These are phyloP conservation scores for Wickerhamomyces sp. DNA, from an alignment of 1,139 yeast genomes.

Conservation along the genomic window DNA sequence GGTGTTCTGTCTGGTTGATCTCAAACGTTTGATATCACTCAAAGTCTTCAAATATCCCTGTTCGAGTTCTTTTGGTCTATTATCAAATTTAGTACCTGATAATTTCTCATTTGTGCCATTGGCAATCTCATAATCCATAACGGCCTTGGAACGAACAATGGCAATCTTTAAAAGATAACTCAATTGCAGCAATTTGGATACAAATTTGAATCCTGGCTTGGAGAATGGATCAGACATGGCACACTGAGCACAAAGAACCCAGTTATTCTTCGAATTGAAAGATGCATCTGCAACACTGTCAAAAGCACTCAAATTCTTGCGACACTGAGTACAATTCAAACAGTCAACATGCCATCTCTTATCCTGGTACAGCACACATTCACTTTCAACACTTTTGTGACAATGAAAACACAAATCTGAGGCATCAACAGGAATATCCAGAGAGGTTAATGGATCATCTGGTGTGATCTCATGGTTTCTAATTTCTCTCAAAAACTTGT, in stretches of 20 bases:
- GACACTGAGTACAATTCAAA: slow-evolving; percentile 56
- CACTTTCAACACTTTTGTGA: slow-evolving; percentile 73
- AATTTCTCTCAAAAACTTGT: slow-evolving; percentile 52
- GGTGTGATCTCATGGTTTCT: slow-evolving; percentile 41
- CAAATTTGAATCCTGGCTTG: slow-evolving; percentile 52
- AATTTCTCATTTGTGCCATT: slow-evolving; percentile 3
- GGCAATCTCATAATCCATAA: slow-evolving; percentile 44
- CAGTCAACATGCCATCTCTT: slow-evolving; percentile 82
- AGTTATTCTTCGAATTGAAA: slow-evolving; percentile 33
- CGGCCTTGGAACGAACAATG: slow-evolving; percentile 67
- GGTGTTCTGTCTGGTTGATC: slow-evolving; percentile 71
- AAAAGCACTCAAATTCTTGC: slow-evolving; percentile 31
- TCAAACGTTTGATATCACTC: slow-evolving; percentile 70
- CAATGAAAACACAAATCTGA: slow-evolving; percentile 78
- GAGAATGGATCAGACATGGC: slow-evolving; percentile 43
- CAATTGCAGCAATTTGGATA: slow-evolving; percentile 69
- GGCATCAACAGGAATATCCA: slow-evolving; percentile 57
- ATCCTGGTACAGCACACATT: slow-evolving; percentile 58
- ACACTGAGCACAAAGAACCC: slow-evolving; percentile 56
- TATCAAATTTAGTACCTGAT: slow-evolving; percentile 10
- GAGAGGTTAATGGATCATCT: slow-evolving; percentile 35
- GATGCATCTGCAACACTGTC: slow-evolving; percentile 40
- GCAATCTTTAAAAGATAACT: slow-evolving; percentile 80
- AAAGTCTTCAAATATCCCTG: slow-evolving; percentile 63
- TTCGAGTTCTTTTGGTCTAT: slow-evolving; percentile 24